Conservation (phyloP, 139 green algal genomes). For the Deuterostichococcus epilithicus region DNA sequence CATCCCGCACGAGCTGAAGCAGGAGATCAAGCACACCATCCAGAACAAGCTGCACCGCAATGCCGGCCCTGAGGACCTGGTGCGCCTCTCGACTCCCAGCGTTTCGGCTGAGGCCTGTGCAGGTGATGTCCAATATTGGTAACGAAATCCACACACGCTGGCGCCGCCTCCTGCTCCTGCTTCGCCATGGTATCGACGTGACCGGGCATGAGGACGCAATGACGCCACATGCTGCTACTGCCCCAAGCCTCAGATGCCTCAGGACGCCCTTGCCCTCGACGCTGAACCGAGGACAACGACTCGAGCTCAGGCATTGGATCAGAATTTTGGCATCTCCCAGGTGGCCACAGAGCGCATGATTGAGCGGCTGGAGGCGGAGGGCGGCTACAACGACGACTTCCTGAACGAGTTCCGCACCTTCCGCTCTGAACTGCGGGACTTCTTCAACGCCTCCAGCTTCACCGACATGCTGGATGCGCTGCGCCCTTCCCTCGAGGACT, state of each 20-base stretch:
- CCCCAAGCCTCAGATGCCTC: no score
- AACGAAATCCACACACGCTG: no score
- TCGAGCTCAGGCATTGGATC: no score
- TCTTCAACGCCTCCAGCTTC: slow-evolving; percentile 89
- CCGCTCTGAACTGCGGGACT: slow-evolving; percentile 88
- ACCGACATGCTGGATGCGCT: slow-evolving; percentile 51
- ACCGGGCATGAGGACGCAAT: no score
- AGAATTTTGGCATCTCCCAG: not conserved
- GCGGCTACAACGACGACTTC: slow-evolving; percentile 77
- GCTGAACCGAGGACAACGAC: no score
- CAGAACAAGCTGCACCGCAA: slow-evolving; percentile 99
- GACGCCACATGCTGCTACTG: no score
- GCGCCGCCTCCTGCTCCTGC: no score
- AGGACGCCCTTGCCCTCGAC: no score
- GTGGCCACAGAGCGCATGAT: slow-evolving; percentile 92
- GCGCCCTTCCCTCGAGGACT: slow-evolving; percentile 50
- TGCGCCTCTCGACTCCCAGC: not conserved
- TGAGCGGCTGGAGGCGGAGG: slow-evolving; percentile 49
- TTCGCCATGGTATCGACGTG: no score
- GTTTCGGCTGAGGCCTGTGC: no score
- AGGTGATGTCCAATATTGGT: no score
- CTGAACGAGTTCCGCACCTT: slow-evolving; percentile 89
- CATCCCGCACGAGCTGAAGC: slow-evolving; percentile 80
- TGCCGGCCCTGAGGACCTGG: slow-evolving; percentile 93
- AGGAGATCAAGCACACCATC: slow-evolving; percentile 99